A percentile compares a stretch with the other conserved stretches of the same genome.
These are phyloP conservation scores for Aaosphaeria arxii DNA, from an alignment of 2,329 filamentous ascomycete genomes.

Conservation along the genomic window DNA sequence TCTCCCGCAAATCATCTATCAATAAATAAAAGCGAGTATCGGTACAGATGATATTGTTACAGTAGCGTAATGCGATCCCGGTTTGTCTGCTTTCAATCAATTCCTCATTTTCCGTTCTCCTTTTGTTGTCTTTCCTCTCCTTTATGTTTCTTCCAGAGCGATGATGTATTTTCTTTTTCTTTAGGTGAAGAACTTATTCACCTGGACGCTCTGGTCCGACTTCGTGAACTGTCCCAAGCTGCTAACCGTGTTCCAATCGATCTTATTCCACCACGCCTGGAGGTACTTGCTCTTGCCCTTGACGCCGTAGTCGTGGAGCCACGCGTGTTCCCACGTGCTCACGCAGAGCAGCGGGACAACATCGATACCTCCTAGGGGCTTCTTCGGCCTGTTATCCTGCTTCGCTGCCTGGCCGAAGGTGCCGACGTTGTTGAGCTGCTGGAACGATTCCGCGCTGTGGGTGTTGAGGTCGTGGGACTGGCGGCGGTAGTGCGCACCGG, in stretches of 20 bases:
- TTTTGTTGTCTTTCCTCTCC: too few species aligned
- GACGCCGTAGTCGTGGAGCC: slow-evolving; percentile 76
- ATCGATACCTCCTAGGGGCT: slow-evolving; percentile 65
- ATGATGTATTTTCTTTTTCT: too few species aligned
- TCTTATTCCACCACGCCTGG: slow-evolving; percentile 79
- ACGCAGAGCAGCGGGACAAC: slow-evolving; percentile 80
- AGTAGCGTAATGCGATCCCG: too few species aligned
- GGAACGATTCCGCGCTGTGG: slow-evolving; percentile 26
- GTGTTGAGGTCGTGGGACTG: slow-evolving; percentile 70
- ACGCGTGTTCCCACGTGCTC: slow-evolving; percentile 96
- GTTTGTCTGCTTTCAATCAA: too few species aligned
- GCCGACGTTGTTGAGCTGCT: slow-evolving; percentile 38
- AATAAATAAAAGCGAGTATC: too few species aligned
- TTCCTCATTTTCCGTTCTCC: too few species aligned
- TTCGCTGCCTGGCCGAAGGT: slow-evolving; percentile 32
- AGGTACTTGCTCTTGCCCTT: slow-evolving; percentile 74
- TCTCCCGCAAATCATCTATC: too few species aligned
- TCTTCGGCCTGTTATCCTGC: slow-evolving; percentile 29
- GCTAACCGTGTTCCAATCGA: slow-evolving; percentile 78
- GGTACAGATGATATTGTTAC: too few species aligned
- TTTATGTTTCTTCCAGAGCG: too few species aligned
- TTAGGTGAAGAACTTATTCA: too few species aligned
- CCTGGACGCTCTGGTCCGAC: too few species aligned
- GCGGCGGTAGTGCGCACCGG: slow-evolving; percentile 76
- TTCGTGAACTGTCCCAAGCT: neutral